Percentiles rank a stretch among this genome's conserved stretches.
Evolutionary conservation across 1,284 basidiomycete genomes (phyloP).

Genomic region (Anthracocystis setariae): DNA sequence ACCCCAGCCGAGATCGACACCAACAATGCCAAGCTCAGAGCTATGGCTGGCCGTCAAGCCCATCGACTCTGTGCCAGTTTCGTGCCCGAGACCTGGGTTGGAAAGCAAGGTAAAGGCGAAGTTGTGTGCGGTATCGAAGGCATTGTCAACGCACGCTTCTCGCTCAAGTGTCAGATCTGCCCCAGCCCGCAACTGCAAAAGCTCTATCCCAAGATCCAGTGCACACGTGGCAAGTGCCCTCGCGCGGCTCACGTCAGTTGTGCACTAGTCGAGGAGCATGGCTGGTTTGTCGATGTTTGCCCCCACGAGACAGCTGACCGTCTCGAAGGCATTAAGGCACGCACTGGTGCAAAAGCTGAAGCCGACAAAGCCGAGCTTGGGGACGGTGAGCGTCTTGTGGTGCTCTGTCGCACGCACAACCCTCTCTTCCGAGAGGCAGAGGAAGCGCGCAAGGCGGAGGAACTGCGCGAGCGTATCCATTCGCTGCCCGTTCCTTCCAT

Average conservation of each 20-base stretch:
- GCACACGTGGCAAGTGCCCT: slow-evolving; percentile 89
- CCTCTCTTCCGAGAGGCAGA: slow-evolving; percentile 53
- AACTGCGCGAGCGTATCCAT: slow-evolving; percentile 38
- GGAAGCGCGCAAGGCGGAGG: slow-evolving; percentile 45
- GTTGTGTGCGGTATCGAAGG: slow-evolving; percentile 56
- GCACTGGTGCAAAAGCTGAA: slow-evolving; percentile 1
- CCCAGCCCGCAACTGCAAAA: slow-evolving; percentile 75
- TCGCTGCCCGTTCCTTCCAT: slow-evolving; percentile 32
- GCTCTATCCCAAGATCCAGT: slow-evolving; percentile 91
- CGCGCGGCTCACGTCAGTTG: slow-evolving; percentile 94
- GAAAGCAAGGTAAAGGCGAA: slow-evolving; percentile 40
- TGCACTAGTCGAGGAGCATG: slow-evolving; percentile 70
- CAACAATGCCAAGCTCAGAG: slow-evolving; percentile 29
- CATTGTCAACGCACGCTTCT: slow-evolving; percentile 59
- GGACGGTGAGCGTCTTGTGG: slow-evolving; percentile 57
- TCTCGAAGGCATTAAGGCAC: slow-evolving; percentile 53
- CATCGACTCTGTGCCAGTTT: slow-evolving; percentile 65
- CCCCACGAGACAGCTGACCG: slow-evolving; percentile 49
- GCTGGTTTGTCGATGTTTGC: slow-evolving; percentile 63
- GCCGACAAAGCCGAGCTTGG: slow-evolving; percentile 13
- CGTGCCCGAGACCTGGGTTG: slow-evolving; percentile 64
- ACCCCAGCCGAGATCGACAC: slow-evolving; percentile 35
- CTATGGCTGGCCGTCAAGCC: slow-evolving; percentile 45
- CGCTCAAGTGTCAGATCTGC: slow-evolving; percentile 82
- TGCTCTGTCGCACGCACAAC: slow-evolving; percentile 65